phyloP scores from a whole-genome alignment of 2,329 filamentous ascomycete genomes.

The Cladosporium sp. region DNA sequence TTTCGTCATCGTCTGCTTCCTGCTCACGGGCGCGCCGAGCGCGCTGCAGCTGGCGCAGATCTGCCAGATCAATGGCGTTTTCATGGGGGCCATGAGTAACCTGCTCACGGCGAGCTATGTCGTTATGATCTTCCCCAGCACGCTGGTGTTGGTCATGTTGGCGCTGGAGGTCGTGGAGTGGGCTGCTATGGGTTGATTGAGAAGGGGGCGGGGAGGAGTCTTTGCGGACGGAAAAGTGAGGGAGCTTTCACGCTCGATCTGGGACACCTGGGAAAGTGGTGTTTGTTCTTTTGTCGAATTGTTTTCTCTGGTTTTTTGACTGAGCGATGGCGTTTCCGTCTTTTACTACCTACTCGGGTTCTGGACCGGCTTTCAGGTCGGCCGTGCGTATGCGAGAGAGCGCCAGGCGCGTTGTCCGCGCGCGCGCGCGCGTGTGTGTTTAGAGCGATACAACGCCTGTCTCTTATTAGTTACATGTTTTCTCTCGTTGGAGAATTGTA shows the following conservation, averaged over 20 bases:
- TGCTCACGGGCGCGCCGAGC: constrained; percentile 87
- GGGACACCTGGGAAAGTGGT: background rate
- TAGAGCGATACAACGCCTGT: too few species aligned
- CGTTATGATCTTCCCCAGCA: constrained; percentile 90
- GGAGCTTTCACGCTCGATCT: background rate
- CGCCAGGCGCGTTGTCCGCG: too few species aligned
- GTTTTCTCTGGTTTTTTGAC: background rate
- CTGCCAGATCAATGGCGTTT: constrained; percentile 96
- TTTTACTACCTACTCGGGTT: too few species aligned
- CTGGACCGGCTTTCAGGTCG: too few species aligned
- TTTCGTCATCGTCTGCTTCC: constrained; percentile 95
- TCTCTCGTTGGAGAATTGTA: too few species aligned
- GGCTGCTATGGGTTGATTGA: constrained; percentile 43
- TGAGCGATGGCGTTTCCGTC: constrained; percentile 8
- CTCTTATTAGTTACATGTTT: too few species aligned
- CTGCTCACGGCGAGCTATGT: constrained; percentile 96
- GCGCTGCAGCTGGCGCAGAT: constrained; percentile 95
- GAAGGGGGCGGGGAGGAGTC: background rate
- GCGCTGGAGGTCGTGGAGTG: constrained; percentile 90
- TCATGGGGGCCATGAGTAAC: constrained; percentile 87
- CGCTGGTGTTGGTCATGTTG: constrained; percentile 80
- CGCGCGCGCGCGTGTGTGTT: too few species aligned
- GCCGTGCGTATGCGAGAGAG: too few species aligned
- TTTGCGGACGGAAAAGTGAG: background rate
- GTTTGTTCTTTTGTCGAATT: background rate